A percentile compares a stretch with the other conserved stretches of the same genome.
Evolutionary conservation across 805 yeast genomes (phyloP).

Genomic region (Jamesozyma jinghongensis): DNA sequence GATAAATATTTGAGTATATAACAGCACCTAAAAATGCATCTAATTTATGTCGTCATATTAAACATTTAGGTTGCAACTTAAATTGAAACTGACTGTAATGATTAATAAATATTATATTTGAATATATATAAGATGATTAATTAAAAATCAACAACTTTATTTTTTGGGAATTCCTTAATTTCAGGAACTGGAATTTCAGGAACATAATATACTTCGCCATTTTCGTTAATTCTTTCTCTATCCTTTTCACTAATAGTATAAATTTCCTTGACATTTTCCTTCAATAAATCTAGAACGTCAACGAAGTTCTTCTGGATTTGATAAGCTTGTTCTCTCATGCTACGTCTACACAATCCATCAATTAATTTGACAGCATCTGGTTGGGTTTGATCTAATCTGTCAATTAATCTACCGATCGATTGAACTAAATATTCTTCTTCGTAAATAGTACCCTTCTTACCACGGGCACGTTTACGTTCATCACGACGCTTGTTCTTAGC

Average conservation of each 20-base stretch:
- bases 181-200: slow-evolving; percentile 69
- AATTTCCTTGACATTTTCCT: slow-evolving; percentile 61
- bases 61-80: too few species aligned
- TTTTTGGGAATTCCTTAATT: slow-evolving; percentile 53
- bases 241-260: slow-evolving; percentile 76
- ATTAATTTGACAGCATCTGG: slow-evolving; percentile 66
- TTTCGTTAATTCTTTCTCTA: slow-evolving; percentile 80
- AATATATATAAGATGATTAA: neutral
- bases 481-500: slow-evolving; percentile 89
- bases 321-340: slow-evolving; percentile 68
- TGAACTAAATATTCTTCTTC: slow-evolving; percentile 91
- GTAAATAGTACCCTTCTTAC: slow-evolving; percentile 94
- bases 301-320: slow-evolving; percentile 63
- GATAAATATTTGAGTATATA: too few species aligned
- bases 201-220: slow-evolving; percentile 71
- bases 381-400: slow-evolving; percentile 64
- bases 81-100: too few species aligned
- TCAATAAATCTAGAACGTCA: slow-evolving; percentile 47
- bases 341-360: slow-evolving; percentile 66
- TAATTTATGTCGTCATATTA: too few species aligned
- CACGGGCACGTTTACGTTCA: slow-evolving; percentile 92
- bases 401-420: slow-evolving; percentile 81
- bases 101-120: neutral
- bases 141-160: slow-evolving; percentile 50
- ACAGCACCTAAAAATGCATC: too few species aligned